Base-by-base conservation (phyloP, 1,284 basidiomycete species). In the Athelia sp. region DNA sequence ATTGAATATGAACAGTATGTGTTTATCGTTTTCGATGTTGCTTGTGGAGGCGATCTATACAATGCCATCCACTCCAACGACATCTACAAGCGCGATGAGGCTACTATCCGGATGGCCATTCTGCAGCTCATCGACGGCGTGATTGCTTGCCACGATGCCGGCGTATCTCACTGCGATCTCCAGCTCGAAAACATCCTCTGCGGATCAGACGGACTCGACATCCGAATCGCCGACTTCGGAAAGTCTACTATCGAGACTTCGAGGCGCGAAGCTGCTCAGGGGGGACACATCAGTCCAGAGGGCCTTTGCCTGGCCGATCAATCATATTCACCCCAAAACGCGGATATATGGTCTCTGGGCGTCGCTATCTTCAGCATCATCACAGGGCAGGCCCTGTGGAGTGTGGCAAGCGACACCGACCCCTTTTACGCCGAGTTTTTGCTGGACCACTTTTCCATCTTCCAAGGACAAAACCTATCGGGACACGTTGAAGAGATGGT, bases 311-410 rank as follows among this genome's bases (percentile, higher is more conserved):
- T n/a, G n/a, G n/a, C n/a, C n/a, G n/a, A n/a, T n/a, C n/a, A 19
- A 70, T 71, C 21, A 95, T 92, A 71, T 87, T 80, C 43, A 87
- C 91, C 18, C 73, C 73, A 19, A 75, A 81, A 52, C 88, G 84
- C 63, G n/a, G 95, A 98, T 62, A 79, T 98, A 52, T 98, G 96
- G 96, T 86, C 94, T 2, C 75, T 98, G 50, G 93, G 92, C n/a
- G 82, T 95, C 57, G 78, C 85, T 54, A 76, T 95, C 48, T 79
- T 88, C 58, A 97, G 95, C 69, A 79, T 98, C 68, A 83, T 93
- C 44, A 88, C 87, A 50, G 89, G 90, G n/a, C 82, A 89, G 38
- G 91, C 90, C 64, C 94, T 93, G 4, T 98, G 95, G 95, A 79
- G 81, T 54, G 76, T 79, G 57, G 93, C 95, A 3, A 80, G 75